A percentile compares a stretch with the other conserved stretches of the same genome.
Conservation (phyloP, 352 stramenopile genomes). For the Globisporangium acanthophoron region DNA sequence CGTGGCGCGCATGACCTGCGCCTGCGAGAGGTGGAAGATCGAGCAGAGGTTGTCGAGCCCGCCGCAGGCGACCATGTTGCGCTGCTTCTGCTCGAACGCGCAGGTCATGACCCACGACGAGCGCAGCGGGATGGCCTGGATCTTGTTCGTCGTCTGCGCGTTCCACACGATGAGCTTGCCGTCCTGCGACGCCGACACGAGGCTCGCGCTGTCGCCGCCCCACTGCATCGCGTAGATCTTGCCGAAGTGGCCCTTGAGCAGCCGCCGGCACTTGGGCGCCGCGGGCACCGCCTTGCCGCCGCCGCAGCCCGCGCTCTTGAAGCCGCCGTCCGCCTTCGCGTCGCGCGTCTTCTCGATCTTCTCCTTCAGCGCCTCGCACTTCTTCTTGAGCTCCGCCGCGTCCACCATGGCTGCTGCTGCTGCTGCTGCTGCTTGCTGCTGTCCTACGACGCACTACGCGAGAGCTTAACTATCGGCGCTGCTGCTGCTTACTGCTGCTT, state of each 20-base stretch:
- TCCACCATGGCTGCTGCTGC: slow-evolving; percentile 45
- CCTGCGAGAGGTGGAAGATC: slow-evolving; percentile 96
- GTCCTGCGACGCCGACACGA: slow-evolving; percentile 96
- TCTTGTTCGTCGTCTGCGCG: slow-evolving; percentile 95
- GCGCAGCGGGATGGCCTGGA: slow-evolving; percentile 95
- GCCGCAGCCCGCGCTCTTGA: slow-evolving; percentile 52
- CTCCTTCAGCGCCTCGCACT: slow-evolving; percentile 82
- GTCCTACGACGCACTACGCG: background rate
- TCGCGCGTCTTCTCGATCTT: slow-evolving; percentile 85
- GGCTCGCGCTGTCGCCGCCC: slow-evolving; percentile 86
- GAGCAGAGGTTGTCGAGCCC: slow-evolving; percentile 99
- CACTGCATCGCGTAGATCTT: slow-evolving; percentile 99
- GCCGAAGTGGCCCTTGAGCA: slow-evolving; percentile 98
- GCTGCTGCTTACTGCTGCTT: too few relatives aligned
- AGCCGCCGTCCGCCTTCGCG: slow-evolving; percentile 70
- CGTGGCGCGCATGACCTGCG: slow-evolving; percentile 86
- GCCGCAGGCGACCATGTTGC: slow-evolving; percentile 97
- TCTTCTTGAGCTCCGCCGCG: slow-evolving; percentile 80
- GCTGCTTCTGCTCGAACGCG: slow-evolving; percentile 96
- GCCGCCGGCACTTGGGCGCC: slow-evolving; percentile 88
- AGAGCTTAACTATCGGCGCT: too few relatives aligned
- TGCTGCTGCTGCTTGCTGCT: background rate
- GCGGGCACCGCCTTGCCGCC: slow-evolving; percentile 75
- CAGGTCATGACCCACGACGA: slow-evolving; percentile 99
- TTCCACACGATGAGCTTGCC: slow-evolving; percentile 99